phyloP scores from a whole-genome alignment of 768 basidiomycete species.

The Leucosporidium yakuticum region DNA sequence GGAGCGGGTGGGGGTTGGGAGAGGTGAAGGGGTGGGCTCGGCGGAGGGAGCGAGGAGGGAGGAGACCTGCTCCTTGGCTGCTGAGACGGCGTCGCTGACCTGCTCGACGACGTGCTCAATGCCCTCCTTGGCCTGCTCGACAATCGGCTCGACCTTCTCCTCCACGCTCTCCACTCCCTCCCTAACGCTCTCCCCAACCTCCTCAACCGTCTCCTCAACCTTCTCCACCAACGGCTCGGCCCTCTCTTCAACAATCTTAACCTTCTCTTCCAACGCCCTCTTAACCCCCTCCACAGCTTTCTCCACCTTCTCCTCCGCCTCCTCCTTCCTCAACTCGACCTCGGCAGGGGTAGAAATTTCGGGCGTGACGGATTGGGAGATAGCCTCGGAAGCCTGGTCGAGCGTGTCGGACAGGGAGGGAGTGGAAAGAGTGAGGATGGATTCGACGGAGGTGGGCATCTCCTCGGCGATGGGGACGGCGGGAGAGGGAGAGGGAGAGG shows the following conservation, averaged over 20 bases:
- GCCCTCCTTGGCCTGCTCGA: not conserved
- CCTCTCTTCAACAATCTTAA: not conserved
- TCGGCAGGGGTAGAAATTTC: not conserved
- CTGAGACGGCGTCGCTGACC: not conserved
- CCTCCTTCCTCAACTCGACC: conserved; percentile 2
- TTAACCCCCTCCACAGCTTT: not conserved
- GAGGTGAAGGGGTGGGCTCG: no score
- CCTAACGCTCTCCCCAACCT: not conserved
- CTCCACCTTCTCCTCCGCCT: not conserved
- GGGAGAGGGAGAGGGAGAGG: no score
- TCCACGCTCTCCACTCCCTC: not conserved
- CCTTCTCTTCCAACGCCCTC: not conserved
- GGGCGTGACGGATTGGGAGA: not conserved
- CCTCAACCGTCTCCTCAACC: not conserved
- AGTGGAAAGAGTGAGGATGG: not conserved
- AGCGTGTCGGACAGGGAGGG: not conserved
- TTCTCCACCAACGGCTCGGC: not conserved
- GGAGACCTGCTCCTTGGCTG: not conserved
- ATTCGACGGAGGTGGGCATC: not conserved
- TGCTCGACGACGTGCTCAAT: not conserved
- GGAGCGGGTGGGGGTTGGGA: no score
- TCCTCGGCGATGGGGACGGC: no score
- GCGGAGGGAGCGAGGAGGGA: no score
- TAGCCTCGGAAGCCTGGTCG: not conserved
- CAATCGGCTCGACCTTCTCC: not conserved